Evolutionary conservation across 1,284 basidiomycete species (phyloP), one percentile per base, ranked within the genome.

Genomic region (Athelia psychrophila): DNA sequence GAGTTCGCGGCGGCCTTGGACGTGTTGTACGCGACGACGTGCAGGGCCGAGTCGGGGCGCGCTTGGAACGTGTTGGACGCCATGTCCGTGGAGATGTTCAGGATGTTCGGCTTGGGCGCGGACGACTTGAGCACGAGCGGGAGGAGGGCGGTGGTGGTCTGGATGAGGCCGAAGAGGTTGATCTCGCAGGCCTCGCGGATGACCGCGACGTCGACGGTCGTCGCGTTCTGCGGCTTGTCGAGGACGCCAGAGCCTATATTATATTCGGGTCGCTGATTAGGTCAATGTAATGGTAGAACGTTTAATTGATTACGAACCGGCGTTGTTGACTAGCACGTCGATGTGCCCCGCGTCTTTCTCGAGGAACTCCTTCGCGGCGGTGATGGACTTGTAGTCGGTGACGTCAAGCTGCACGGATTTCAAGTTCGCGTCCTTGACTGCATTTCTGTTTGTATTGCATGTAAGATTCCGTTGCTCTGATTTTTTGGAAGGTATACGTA

Each of bases 281-380:
- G 36, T 32, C 8, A 35, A 16, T 8, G n/a, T 44, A 8, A 48
- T 3, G n/a, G 51, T 19, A 45, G n/a, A 12, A n/a, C n/a, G n/a
- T n/a, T n/a, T n/a, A n/a, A n/a, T n/a, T n/a, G n/a, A n/a, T n/a
- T n/a, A n/a, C n/a, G n/a, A n/a, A n/a, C 75, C 77, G 13, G 77
- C 77, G 52, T 79, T 79, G 61, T 79, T 78, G 35, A 80, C 73
- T 23, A 80, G 64, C 8, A 76, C 71, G 56, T 80, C 74, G 32
- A 80, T 60, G 10, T 61, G 66, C 1, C 77, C 77, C 52, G 76
- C 71, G 1, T 61, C 69, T 20, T 70, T 66, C 53, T 73, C 64
- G 42, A 78, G 73, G 22, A 58, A 49, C 1, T 64, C 62, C 44
- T 64, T 64, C n/a, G 74, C 69, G 36, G 68, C 60, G 40, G 61